Base-by-base conservation (phyloP, 2,329 filamentous ascomycete genomes). In the Penicillium decumbens region DNA sequence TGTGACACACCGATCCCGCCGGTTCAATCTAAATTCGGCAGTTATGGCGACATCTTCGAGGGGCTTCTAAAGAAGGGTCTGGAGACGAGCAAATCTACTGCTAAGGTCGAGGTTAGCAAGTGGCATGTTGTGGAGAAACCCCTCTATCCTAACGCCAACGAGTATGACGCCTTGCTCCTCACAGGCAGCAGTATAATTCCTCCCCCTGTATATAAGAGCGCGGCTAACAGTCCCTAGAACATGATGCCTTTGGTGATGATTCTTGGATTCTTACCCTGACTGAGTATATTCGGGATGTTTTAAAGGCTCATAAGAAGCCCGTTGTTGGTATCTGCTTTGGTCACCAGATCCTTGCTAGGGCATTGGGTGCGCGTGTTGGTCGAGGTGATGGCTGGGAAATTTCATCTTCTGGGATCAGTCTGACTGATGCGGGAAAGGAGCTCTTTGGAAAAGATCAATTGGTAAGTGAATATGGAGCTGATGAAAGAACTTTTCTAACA, bases 281-380 rank as follows among this genome's bases (percentile, higher is more conserved):
- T 23, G 63, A 69, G 47, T 77, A 72, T 44, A 62, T 73, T 6
- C 64, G 69, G 9, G 59, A 63, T 3, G 56, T 60, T 13, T 40
- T 60, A 1, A 33, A 53, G 6, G 27, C 50, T 2, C 43, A 57
- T 18, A 47, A 54, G 9, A 64, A 61, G 45, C 69, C 65, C 5
- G 63, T 77, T 0, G 65, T 77, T 8, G 75, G 75, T 1, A 66
- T 77, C 32, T 78, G 75, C 54, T 78, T 77, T 53, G 75, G 75
- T 1, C 75, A 78, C 43, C 75, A 78, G 58, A 76, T 78, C 25
- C 56, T 78, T 28, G 75, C 69, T 1, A 64, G 75, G 2, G 74
- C 75, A 2, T 60, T 74, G 25, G 65, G 65, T 6, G 58, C 70
- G 4, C 61, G 63, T 25, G 64, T 75, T 1, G 69, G 66, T 8